These are phyloP conservation scores for Candida hungchunana DNA, from an alignment of 805 yeast genomes.

Conservation along the genomic window DNA sequence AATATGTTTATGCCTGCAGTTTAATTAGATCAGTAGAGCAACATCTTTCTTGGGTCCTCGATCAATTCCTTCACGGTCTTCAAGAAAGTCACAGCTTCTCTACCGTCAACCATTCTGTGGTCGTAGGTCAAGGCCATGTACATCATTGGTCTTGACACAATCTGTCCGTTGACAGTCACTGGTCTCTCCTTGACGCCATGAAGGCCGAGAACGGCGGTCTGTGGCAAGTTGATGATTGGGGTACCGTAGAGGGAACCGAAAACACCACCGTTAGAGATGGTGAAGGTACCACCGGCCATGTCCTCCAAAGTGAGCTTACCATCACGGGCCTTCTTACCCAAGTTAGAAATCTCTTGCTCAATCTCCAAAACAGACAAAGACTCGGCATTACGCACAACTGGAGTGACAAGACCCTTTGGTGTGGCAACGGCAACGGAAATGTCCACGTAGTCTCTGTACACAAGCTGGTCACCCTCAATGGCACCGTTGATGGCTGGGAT, in stretches of 20 bases:
- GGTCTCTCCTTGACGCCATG: conserved; percentile 98
- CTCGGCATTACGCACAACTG: conserved; percentile 96
- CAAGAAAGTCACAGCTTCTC: conserved; percentile 97
- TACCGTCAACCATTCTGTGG: conserved; percentile 96
- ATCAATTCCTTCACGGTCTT: conserved; percentile 94
- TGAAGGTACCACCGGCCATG: conserved; percentile 99
- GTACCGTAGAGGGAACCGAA: conserved; percentile 98
- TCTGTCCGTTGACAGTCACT: conserved; percentile 91
- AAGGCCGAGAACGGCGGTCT: conserved; percentile 95
- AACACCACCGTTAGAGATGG: conserved; percentile 98
- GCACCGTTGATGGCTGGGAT: conserved; percentile 94
- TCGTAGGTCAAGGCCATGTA: conserved; percentile 97
- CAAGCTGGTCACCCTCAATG: conserved; percentile 91
- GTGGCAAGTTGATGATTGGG: conserved; percentile 97
- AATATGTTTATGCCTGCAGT: background rate
- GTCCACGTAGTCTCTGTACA: conserved; percentile 94
- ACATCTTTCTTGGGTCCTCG: conserved; percentile 99
- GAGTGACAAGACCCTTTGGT: conserved; percentile 98
- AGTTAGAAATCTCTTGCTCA: conserved; percentile 75
- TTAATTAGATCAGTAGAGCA: conserved; percentile 48
- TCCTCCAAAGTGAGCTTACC: conserved; percentile 95
- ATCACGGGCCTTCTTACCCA: conserved; percentile 94
- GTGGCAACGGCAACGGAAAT: conserved; percentile 97
- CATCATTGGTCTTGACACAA: conserved; percentile 99
- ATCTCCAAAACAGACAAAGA: conserved; percentile 81